Percentiles rank a stretch among this genome's conserved stretches.
Evolutionary conservation across 345 rosid species (phyloP).

Genomic region (Conringia planisiliqua): DNA sequence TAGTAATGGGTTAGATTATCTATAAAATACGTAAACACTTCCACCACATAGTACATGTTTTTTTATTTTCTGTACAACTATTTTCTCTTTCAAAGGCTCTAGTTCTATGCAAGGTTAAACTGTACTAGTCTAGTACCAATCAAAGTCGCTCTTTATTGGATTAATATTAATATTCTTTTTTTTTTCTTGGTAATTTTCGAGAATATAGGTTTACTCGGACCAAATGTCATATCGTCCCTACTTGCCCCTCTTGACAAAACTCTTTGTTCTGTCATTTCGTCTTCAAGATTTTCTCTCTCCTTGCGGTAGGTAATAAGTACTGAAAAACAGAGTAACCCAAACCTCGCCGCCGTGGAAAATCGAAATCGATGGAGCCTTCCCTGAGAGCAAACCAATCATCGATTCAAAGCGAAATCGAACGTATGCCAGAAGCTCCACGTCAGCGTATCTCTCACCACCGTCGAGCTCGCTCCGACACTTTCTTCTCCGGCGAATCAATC

Average conservation of each 20-base stretch:
- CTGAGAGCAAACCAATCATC: background rate
- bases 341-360: background rate
- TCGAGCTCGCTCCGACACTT: conserved; percentile 84
- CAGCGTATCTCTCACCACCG: conserved; percentile 69
- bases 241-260: background rate
- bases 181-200: background rate
- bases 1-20: no score
- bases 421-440: conserved; percentile 61
- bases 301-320: background rate
- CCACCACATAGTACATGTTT: no score
- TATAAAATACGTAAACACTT: no score
- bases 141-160: no score
- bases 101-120: no score
- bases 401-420: conserved; percentile 44
- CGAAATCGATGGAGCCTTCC: conserved; percentile 6
- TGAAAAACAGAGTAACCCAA: background rate
- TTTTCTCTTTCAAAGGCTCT: no score
- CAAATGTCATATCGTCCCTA: background rate
- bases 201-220: background rate
- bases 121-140: no score
- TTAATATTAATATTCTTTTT: no score
- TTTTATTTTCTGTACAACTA: no score
- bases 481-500: conserved; percentile 63
- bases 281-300: background rate
- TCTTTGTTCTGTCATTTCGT: background rate